Evolutionary conservation across 2,329 filamentous ascomycete species (phyloP).

Genomic region (Cephalotrichum gorgonifer): DNA sequence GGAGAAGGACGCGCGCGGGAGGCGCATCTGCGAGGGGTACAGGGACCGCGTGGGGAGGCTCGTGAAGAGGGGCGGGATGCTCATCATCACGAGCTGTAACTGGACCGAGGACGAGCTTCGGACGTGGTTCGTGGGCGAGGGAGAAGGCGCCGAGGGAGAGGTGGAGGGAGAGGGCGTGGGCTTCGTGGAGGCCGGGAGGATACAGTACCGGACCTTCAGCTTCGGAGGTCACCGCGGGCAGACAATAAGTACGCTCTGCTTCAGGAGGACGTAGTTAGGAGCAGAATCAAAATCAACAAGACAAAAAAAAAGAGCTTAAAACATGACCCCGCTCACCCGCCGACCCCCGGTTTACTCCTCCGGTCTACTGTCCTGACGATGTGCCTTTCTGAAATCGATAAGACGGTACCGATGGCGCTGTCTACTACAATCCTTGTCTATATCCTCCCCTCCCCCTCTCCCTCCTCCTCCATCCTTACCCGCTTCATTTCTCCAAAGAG

Average conservation of each 20-base stretch:
- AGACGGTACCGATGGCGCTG: too few relatives aligned
- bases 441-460: too few relatives aligned
- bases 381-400: too few relatives aligned
- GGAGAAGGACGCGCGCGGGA: slow-evolving; percentile 39
- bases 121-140: slow-evolving; percentile 57
- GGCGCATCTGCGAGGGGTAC: slow-evolving; percentile 67
- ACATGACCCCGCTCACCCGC: too few relatives aligned
- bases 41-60: slow-evolving; percentile 55
- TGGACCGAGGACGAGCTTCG: slow-evolving; percentile 88
- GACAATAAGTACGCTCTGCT: slow-evolving; percentile 80
- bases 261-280: slow-evolving; percentile 35
- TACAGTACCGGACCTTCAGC: slow-evolving; percentile 76
- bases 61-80: slow-evolving; percentile 58
- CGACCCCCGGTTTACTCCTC: too few relatives aligned
- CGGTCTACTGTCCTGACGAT: too few relatives aligned
- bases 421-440: too few relatives aligned
- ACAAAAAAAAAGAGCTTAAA: slow-evolving; percentile 2
- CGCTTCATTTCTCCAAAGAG: too few relatives aligned
- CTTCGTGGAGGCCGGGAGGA: slow-evolving; percentile 53
- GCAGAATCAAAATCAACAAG: too few relatives aligned
- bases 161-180: slow-evolving; percentile 20
- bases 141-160: slow-evolving; percentile 11
- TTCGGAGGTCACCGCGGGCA: slow-evolving; percentile 86
- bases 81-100: slow-evolving; percentile 92
- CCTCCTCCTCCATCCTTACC: too few relatives aligned